Base-by-base conservation (phyloP, 805 yeast genomes). In the Monosporozyma yasuniensis region DNA sequence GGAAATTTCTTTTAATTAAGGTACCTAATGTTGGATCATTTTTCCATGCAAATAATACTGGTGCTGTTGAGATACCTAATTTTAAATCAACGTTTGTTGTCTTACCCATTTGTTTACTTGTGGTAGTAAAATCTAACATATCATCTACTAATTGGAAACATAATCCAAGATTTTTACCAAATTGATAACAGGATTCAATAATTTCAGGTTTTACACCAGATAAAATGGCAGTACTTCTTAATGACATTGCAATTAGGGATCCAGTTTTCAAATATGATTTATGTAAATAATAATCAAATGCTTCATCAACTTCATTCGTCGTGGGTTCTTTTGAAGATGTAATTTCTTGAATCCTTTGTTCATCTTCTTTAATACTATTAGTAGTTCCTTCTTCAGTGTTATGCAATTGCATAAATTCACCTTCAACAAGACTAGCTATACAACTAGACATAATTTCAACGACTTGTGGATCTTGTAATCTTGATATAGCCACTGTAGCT, bases 71-170 rank as follows among this genome's bases (percentile, higher is more conserved):
- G 58, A 93, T 76, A 0, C 99, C 99, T 42, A 93, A 73, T 65
- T 90, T 81, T 58, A 93, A 75, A 69, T 93, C 99, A 3, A 96
- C 97, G 58, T 93, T 96, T 8, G 96, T 83, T 2, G 99, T 98
- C 67, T 93, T 93, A 35, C 99, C 99, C 51, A 93, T 71, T 47
- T 86, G 80, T 41, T 79, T 79, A 18, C 87, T 87, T 28, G 90
- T 80, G n/a, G 88, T 82, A 0, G 97, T 88, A 66, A 87, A 93
- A 69, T 93, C 99, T 56, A 93, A 76, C 83, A 91, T 81, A 67
- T 93, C 99, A 69, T 93, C 99, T 18, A 93, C 95, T 52, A 93
- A 77, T 70, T 91, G 99, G 77, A 93, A 93, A 64, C 97, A 93
- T 38, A 93, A 76, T 0, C 99, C 99, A 50, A 93, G 72, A 66